These are phyloP conservation scores for Astrocystis sublimbata DNA, from an alignment of 495 filamentous ascomycete species.

Conservation along the genomic window DNA sequence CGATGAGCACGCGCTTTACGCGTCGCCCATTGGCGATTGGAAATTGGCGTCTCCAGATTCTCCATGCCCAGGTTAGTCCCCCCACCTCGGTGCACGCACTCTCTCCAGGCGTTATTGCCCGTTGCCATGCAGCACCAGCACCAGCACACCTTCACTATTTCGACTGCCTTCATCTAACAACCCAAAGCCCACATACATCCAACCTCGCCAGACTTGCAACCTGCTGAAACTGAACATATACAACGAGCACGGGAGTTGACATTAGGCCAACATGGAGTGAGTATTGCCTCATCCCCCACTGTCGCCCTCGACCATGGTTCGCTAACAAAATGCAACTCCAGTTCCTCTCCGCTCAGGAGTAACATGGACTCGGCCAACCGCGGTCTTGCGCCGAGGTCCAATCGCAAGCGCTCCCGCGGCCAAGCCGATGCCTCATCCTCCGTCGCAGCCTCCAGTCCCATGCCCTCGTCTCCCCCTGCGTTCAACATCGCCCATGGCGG, in stretches of 20 bases:
- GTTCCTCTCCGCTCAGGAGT: slow-evolving; percentile 70
- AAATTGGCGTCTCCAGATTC: slow-evolving; percentile 5
- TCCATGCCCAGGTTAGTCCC: background rate
- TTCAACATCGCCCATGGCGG: slow-evolving; percentile 54
- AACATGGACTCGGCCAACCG: slow-evolving; percentile 88
- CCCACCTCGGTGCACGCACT: slow-evolving; percentile 1
- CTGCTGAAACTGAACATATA: background rate
- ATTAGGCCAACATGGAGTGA: slow-evolving; percentile 43
- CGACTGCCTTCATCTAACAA: background rate
- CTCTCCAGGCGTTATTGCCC: background rate
- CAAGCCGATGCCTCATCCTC: slow-evolving; percentile 70
- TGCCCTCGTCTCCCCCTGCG: slow-evolving; percentile 52
- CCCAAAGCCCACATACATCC: background rate
- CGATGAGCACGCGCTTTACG: slow-evolving; percentile 2
- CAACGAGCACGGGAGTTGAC: background rate
- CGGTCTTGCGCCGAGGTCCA: slow-evolving; percentile 57
- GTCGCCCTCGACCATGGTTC: background rate
- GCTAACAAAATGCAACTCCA: background rate
- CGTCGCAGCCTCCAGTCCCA: slow-evolving; percentile 57
- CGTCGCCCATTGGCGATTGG: background rate
- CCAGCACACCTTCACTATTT: background rate
- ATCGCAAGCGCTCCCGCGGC: slow-evolving; percentile 81
- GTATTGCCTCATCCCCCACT: background rate
- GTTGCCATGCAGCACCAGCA: background rate
- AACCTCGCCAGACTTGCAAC: background rate